Evolutionary conservation across 73 alveolate genomes (phyloP).

Genomic region (Tetrahymena malaccensis): DNA sequence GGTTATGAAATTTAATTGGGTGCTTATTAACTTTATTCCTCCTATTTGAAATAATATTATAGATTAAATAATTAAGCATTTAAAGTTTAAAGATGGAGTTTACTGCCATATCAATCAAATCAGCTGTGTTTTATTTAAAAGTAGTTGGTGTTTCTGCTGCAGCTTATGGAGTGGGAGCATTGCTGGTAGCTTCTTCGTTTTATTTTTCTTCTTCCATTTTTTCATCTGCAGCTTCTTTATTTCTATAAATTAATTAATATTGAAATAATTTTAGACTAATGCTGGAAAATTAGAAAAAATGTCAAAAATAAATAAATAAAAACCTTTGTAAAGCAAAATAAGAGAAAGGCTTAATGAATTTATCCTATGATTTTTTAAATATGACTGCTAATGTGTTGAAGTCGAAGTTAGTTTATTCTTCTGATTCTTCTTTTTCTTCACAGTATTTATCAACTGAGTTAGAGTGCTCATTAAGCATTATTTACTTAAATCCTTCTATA

Average conservation of each 20-base stretch:
- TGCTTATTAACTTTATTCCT: background rate
- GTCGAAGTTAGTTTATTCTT: conserved; percentile 16
- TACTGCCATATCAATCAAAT: too few relatives aligned
- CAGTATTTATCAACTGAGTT: conserved; percentile 18
- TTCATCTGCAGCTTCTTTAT: conserved; percentile 3
- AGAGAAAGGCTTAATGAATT: conserved; percentile 11
- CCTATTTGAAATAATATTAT: background rate
- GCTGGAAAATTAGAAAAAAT: background rate
- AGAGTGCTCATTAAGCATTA: background rate
- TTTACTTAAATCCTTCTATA: background rate
- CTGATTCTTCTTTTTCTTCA: conserved; percentile 20
- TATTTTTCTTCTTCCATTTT: conserved; percentile 12
- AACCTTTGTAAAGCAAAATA: conserved; percentile 2
- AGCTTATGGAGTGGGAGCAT: background rate
- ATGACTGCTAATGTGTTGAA: conserved; percentile 29
- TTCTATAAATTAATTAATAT: background rate
- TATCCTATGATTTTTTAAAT: conserved; percentile 3
- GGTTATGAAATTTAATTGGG: background rate
- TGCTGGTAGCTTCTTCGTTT: background rate
- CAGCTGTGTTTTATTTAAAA: too few relatives aligned
- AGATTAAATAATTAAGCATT: too few relatives aligned
- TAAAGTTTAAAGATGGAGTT: too few relatives aligned
- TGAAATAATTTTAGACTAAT: too few relatives aligned
- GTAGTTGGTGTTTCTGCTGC: background rate
- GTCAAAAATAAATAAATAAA: background rate